Percentiles rank a stretch among this genome's conserved stretches.
These are phyloP conservation scores for Astrephomene gubernaculifera DNA, from an alignment of 139 green algal species.

Conservation along the genomic window DNA sequence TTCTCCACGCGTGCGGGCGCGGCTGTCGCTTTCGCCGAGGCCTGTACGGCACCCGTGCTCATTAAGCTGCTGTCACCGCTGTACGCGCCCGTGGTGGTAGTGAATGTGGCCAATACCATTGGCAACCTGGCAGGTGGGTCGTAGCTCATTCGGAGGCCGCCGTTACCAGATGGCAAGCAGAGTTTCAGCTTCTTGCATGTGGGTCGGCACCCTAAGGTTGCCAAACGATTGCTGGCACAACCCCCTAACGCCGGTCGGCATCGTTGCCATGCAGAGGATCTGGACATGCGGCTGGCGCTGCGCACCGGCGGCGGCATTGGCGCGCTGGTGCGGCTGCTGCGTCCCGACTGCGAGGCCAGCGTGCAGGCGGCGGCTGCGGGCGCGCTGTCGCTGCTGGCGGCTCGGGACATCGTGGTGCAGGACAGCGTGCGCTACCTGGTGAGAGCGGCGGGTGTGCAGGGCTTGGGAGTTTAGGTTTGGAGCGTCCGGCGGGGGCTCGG, in stretches of 20 bases:
- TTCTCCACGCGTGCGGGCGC: constrained; percentile 20
- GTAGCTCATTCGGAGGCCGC: no score
- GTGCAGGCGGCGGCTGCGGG: constrained; percentile 54
- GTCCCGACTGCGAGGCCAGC: constrained; percentile 51
- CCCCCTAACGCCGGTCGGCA: no score
- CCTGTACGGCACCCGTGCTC: constrained; percentile 28
- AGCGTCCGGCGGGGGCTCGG: no score
- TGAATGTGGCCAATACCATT: constrained; percentile 42
- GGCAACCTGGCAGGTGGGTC: constrained; percentile 40
- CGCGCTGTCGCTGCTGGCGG: constrained; percentile 51
- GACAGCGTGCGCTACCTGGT: constrained; percentile 62
- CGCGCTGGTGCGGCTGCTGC: constrained; percentile 61
- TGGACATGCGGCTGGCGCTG: constrained; percentile 35
- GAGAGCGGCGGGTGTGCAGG: no score
- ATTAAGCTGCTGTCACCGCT: constrained; percentile 45
- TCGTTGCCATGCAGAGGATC: constrained; percentile 28
- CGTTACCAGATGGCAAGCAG: no score
- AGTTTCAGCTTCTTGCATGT: no score
- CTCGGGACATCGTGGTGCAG: constrained; percentile 59
- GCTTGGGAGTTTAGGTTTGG: no score
- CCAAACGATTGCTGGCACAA: no score
- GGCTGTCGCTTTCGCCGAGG: not conserved
- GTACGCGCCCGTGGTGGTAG: constrained; percentile 44
- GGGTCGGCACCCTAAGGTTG: no score
- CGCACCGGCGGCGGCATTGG: constrained; percentile 50